phyloP scores from a whole-genome alignment of 2,329 filamentous ascomycete species.

The Neonectria hederae region DNA sequence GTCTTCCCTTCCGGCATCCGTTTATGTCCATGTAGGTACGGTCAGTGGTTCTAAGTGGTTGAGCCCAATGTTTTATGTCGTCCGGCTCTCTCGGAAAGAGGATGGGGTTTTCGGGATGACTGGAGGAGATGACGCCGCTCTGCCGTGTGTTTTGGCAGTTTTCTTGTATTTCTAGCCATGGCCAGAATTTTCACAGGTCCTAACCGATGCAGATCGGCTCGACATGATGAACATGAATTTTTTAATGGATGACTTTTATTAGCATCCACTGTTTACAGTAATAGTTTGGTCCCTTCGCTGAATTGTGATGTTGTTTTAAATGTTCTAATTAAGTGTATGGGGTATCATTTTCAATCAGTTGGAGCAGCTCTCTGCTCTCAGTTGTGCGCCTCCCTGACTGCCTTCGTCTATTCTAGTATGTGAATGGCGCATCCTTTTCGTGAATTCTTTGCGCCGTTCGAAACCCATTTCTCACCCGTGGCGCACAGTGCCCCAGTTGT shows the following conservation, averaged over 20 bases:
- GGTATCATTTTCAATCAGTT: slow-evolving; percentile 30
- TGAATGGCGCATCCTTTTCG: neutral
- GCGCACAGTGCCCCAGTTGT: slow-evolving; percentile 71
- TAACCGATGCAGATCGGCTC: slow-evolving; percentile 28
- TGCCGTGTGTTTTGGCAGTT: slow-evolving; percentile 21
- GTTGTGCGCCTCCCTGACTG: neutral
- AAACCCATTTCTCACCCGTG: slow-evolving; percentile 24
- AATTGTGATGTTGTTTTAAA: neutral
- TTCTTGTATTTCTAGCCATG: slow-evolving; percentile 41
- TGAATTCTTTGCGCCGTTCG: neutral
- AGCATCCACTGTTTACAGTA: slow-evolving; percentile 5
- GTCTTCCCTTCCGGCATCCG: neutral
- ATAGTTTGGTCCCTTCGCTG: too few species aligned
- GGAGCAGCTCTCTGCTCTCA: neutral
- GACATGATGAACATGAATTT: slow-evolving; percentile 30
- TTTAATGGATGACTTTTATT: slow-evolving; percentile 28
- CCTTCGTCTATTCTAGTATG: slow-evolving; percentile 7
- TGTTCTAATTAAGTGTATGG: neutral
- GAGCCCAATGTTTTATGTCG: slow-evolving; percentile 16
- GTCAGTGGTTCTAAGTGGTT: slow-evolving; percentile 12
- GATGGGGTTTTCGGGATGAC: slow-evolving; percentile 16
- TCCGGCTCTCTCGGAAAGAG: slow-evolving; percentile 4
- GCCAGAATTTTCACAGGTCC: slow-evolving; percentile 21
- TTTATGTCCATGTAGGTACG: slow-evolving; percentile 14
- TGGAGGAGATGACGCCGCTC: slow-evolving; percentile 16